Evolutionary conservation across 2,329 filamentous ascomycete species (phyloP), one percentile per base, ranked within the genome.

Genomic region (Aspergillus intermedius): DNA sequence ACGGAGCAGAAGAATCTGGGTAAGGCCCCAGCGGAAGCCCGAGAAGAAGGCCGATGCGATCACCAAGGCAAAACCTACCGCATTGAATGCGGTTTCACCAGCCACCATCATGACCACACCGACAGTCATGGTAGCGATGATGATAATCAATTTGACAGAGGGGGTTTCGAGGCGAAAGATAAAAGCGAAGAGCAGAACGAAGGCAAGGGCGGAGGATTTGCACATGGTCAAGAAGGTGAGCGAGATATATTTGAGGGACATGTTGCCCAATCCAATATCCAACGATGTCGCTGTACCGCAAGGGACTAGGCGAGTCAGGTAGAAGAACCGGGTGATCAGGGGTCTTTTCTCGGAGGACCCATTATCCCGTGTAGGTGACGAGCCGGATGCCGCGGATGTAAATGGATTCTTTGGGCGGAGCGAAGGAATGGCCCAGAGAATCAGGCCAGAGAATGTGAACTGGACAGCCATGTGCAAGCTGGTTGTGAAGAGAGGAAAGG

Each of bases 161-260:
- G 88, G 89, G 9, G 81, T 81, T 70, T 98, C 93, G 46, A 98
- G 83, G 46, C 87, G 84, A 74, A 98, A 97, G 43, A 95, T 67
- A 64, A 98, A 95, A 54, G 93, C 93, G 66, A 98, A 98, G 44
- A 95, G 70, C 19, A 98, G 83, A 47, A 98, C 93, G 65, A 97
- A 98, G 41, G 88, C 91, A 19, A 98, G 80, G 13, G 91, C 88
- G 8, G 91, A 96, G 5, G 91, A 97, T 78, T 98, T 98, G 74
- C 93, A 97, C 93, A 98, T 97, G 51, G 93, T 98, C 71, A 95
- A 95, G 68, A 98, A 98, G 8, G 91, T 96, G 57, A 98, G 81
- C 39, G 88, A 91, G 60, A 98, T 97, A 68, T 94, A 96, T 69
- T 91, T 93, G 60, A 98, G 77, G 46, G 89, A 95, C 69, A 89